These are phyloP conservation scores for Onygenales sp. DNA, from an alignment of 2,329 filamentous ascomycete species.

Conservation along the genomic window DNA sequence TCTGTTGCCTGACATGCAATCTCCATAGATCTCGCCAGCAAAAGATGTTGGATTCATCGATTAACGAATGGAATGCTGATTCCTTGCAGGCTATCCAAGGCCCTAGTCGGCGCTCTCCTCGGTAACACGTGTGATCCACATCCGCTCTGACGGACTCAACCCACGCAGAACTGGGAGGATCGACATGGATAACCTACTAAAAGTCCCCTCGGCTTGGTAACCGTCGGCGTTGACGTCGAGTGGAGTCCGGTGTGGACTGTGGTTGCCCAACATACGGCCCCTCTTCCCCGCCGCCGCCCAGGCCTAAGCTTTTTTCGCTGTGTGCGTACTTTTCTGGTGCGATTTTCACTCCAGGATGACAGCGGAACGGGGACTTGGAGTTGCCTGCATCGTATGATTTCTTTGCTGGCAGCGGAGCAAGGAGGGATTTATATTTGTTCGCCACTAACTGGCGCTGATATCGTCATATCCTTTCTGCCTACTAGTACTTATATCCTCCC, in stretches of 20 bases:
- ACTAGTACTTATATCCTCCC: neutral
- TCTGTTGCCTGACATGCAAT: too few species aligned
- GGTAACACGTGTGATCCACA: slow-evolving; percentile 1
- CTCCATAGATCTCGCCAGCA: too few species aligned
- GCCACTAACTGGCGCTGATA: neutral
- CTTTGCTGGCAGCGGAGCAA: neutral
- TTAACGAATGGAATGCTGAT: neutral
- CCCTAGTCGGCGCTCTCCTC: neutral
- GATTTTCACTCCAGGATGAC: neutral
- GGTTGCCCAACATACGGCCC: neutral
- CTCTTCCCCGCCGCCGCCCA: too few species aligned
- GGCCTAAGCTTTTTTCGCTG: neutral
- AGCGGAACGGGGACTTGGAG: neutral
- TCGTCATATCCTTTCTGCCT: neutral
- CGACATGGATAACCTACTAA: neutral
- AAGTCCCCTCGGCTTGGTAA: neutral
- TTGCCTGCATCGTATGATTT: neutral
- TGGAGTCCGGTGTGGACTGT: neutral
- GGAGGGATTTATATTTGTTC: neutral
- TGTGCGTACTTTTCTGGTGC: neutral
- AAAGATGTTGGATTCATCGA: too few species aligned
- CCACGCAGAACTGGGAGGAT: neutral
- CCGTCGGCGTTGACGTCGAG: neutral
- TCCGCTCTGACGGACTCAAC: neutral
- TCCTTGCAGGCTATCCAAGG: neutral